Conservation (phyloP, 768 basidiomycete species). For the Pulveroboletus ravenelii region DNA sequence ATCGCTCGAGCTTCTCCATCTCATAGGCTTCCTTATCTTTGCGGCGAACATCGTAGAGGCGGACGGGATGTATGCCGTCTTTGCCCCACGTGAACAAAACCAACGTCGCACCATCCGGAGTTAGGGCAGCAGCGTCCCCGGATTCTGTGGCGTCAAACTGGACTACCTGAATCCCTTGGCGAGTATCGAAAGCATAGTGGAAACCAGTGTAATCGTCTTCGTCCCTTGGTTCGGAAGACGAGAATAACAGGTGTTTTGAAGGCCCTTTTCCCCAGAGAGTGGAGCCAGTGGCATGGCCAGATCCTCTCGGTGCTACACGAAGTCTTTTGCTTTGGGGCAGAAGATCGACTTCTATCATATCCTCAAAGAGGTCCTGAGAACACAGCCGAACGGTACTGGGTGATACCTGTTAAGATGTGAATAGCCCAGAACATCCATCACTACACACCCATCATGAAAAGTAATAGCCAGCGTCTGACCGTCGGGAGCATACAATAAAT, state of each 20-base stretch:
- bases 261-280: slow-evolving; percentile 48
- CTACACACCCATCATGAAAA: slow-evolving; percentile 27
- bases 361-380: slow-evolving; percentile 22
- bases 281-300: slow-evolving; percentile 37
- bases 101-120: slow-evolving; percentile 37
- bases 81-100: slow-evolving; percentile 31
- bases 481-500: slow-evolving; percentile 43
- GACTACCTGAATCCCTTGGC: slow-evolving; percentile 20
- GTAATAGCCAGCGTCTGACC: slow-evolving; percentile 36
- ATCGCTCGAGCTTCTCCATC: slow-evolving; percentile 34
- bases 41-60: slow-evolving; percentile 49
- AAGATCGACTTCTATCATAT: slow-evolving; percentile 9
- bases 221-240: slow-evolving; percentile 48
- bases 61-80: slow-evolving; percentile 33
- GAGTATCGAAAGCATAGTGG: slow-evolving; percentile 50
- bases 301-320: slow-evolving; percentile 11
- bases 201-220: slow-evolving; percentile 30
- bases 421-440: background rate
- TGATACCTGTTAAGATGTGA: background rate
- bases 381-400: slow-evolving; percentile 22
- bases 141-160: slow-evolving; percentile 44
- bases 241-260: slow-evolving; percentile 43
- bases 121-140: slow-evolving; percentile 50
- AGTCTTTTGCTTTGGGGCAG: slow-evolving; percentile 15
- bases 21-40: slow-evolving; percentile 25